A percentile compares a stretch with the other conserved stretches of the same genome.
phyloP scores from a whole-genome alignment of 2,329 filamentous ascomycete genomes.

The Fusarium subtropicale region DNA sequence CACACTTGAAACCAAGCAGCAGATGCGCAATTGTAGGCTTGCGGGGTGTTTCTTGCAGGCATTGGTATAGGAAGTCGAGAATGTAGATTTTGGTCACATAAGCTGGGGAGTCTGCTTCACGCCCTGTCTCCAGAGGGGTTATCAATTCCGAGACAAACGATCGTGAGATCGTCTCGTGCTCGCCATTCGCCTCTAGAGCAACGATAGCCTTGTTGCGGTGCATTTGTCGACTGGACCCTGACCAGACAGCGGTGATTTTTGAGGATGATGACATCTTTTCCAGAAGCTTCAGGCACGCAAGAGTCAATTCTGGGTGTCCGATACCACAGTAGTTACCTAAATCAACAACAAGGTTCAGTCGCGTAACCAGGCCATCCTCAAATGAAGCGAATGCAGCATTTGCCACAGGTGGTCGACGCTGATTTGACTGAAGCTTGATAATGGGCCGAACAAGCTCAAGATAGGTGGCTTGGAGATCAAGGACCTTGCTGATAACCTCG shows the following conservation, averaged over 20 bases:
- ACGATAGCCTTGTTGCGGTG: conserved; percentile 87
- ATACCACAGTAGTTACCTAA: conserved; percentile 89
- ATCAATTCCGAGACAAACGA: conserved; percentile 77
- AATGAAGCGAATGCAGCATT: conserved; percentile 83
- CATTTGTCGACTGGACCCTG: conserved; percentile 68
- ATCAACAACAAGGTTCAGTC: conserved; percentile 82
- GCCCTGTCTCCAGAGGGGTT: conserved; percentile 77
- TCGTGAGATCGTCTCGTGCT: conserved; percentile 81
- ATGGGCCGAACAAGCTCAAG: conserved; percentile 86
- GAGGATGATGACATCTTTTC: conserved; percentile 88
- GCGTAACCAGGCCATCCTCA: conserved; percentile 88
- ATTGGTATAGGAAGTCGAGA: conserved; percentile 85
- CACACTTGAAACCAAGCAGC: conserved; percentile 86
- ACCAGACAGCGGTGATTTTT: conserved; percentile 79
- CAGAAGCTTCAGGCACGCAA: conserved; percentile 83
- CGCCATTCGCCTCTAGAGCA: conserved; percentile 83
- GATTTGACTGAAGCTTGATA: conserved; percentile 73
- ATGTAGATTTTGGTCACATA: conserved; percentile 88
- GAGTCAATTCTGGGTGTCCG: conserved; percentile 81
- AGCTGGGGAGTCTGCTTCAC: conserved; percentile 74
- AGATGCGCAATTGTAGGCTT: conserved; percentile 91
- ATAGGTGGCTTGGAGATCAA: conserved; percentile 92
- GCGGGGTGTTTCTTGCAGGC: conserved; percentile 78
- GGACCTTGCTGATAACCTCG: conserved; percentile 82
- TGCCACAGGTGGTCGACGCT: conserved; percentile 71